These are phyloP conservation scores for Moricandia moricandioides DNA, from an alignment of 345 rosid genomes.

Conservation along the genomic window DNA sequence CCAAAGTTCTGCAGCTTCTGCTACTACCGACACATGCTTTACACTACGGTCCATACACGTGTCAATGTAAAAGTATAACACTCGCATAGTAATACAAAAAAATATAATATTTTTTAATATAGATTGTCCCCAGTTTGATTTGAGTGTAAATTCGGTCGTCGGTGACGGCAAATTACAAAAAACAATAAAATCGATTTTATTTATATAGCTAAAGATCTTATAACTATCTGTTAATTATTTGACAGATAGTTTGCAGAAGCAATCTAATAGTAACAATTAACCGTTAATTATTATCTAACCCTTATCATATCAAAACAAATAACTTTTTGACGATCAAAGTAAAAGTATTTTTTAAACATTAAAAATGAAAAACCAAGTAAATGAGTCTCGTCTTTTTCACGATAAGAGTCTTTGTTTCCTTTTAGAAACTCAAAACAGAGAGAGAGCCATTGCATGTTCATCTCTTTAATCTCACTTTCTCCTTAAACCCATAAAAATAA, in stretches of 20 bases:
- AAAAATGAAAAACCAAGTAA: not conserved
- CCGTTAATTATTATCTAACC: not conserved
- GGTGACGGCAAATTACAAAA: slow-evolving; percentile 1
- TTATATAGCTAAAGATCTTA: not conserved
- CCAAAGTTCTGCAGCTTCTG: not conserved
- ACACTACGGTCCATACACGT: slow-evolving; percentile 27
- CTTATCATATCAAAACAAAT: slow-evolving; percentile 15
- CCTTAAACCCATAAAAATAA: not conserved
- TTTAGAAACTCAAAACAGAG: slow-evolving; percentile 6
- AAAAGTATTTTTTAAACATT: not conserved
- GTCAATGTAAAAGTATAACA: not conserved
- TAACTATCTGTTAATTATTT: slow-evolving; percentile 4
- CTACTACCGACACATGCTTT: slow-evolving; percentile 30
- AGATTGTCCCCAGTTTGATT: not conserved
- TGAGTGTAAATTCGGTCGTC: not conserved
- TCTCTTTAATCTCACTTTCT: slow-evolving; percentile 21
- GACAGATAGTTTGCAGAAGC: not conserved
- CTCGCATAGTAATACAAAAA: not conserved
- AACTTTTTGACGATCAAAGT: not conserved
- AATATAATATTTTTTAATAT: not conserved
- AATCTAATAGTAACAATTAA: not conserved
- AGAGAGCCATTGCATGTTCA: slow-evolving; percentile 35
- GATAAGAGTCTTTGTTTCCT: slow-evolving; percentile 25
- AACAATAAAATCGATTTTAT: not conserved
- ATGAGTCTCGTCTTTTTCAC: slow-evolving; percentile 22